Conservation (phyloP, 2,329 filamentous ascomycete species). For the Penicillium vulpinum region DNA sequence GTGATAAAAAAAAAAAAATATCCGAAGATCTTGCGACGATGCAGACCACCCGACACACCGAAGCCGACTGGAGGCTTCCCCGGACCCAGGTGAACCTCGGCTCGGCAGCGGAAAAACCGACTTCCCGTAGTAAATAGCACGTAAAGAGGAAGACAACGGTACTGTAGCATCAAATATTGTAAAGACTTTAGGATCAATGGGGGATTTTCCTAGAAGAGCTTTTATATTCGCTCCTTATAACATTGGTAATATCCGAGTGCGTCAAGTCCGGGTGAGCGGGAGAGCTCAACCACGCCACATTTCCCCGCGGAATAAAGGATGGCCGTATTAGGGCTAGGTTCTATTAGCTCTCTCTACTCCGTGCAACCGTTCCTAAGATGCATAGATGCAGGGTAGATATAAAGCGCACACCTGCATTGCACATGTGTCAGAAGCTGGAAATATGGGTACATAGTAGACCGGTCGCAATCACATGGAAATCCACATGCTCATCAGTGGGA, state of each 20-base stretch:
- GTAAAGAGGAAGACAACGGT: too few species aligned
- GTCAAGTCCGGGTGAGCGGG: constrained; percentile 23
- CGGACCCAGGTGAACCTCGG: constrained; percentile 23
- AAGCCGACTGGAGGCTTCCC: constrained; percentile 25
- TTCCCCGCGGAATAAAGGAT: constrained; percentile 25
- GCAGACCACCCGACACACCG: constrained; percentile 15
- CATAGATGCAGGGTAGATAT: background rate
- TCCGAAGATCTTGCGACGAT: constrained; percentile 7
- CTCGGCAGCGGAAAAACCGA: constrained; percentile 25
- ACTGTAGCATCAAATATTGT: background rate
- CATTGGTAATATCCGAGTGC: constrained; percentile 14
- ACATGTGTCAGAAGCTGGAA: background rate
- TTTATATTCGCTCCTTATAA: background rate
- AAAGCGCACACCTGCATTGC: background rate
- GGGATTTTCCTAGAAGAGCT: too few species aligned
- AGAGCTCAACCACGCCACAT: constrained; percentile 12
- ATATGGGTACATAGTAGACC: background rate
- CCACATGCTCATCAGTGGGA: background rate
- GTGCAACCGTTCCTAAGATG: background rate
- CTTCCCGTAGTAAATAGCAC: background rate
- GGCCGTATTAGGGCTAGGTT: background rate
- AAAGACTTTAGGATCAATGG: background rate
- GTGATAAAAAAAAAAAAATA: constrained; percentile 1
- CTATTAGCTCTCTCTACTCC: too few species aligned
- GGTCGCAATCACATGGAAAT: constrained; percentile 15